These are phyloP conservation scores for Globisporangium mamillatum DNA, from an alignment of 352 stramenopile species.

Conservation along the genomic window DNA sequence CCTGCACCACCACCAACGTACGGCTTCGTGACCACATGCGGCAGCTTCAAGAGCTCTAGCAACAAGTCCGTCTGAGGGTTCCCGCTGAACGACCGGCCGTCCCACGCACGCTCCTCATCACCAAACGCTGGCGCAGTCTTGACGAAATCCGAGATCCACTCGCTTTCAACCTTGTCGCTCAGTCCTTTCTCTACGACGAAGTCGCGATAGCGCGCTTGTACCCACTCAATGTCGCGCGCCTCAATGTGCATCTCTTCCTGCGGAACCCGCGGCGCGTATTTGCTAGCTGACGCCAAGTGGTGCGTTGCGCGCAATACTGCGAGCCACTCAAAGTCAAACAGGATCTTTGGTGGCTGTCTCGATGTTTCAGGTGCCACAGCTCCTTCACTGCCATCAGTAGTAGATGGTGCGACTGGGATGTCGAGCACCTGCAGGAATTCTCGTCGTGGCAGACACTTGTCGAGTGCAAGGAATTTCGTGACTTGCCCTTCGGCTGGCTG, in stretches of 20 bases:
- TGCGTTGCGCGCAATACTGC: slow-evolving; percentile 92
- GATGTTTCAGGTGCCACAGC: background rate
- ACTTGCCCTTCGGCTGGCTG: slow-evolving; percentile 10
- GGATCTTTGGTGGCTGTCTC: slow-evolving; percentile 51
- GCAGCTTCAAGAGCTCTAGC: slow-evolving; percentile 89
- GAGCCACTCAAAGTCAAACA: slow-evolving; percentile 95
- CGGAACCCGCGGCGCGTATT: slow-evolving; percentile 63
- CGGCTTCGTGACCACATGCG: slow-evolving; percentile 94
- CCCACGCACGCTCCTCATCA: slow-evolving; percentile 31
- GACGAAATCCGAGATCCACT: slow-evolving; percentile 80
- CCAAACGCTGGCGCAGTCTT: slow-evolving; percentile 68
- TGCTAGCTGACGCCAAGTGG: slow-evolving; percentile 69
- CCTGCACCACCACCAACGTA: slow-evolving; percentile 30
- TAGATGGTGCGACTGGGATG: slow-evolving; percentile 27
- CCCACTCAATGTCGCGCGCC: slow-evolving; percentile 71
- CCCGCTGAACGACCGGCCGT: slow-evolving; percentile 34
- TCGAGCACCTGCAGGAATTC: slow-evolving; percentile 95
- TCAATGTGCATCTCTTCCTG: slow-evolving; percentile 76
- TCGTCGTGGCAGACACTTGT: slow-evolving; percentile 97
- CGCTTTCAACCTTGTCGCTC: slow-evolving; percentile 36
- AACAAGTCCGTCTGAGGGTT: slow-evolving; percentile 96
- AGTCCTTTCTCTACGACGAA: slow-evolving; percentile 56
- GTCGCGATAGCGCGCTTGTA: slow-evolving; percentile 47
- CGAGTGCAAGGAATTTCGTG: slow-evolving; percentile 98
- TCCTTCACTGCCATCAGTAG: background rate